Base-by-base conservation (phyloP, 306 rosid genomes). In the Notholithocarpus densiflorus region DNA sequence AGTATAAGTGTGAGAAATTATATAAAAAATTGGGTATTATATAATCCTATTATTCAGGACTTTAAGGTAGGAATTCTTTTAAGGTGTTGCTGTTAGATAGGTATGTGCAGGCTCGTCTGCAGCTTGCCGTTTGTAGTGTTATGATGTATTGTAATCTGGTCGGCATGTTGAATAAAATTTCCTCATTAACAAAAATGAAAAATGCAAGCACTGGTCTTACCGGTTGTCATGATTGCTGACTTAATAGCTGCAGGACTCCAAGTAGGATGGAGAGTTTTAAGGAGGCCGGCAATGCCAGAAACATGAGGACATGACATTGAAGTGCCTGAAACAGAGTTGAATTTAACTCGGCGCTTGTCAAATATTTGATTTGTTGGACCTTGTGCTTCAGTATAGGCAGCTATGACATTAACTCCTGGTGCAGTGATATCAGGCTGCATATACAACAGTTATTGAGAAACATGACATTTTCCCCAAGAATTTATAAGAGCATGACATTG, bases 301-400 rank as follows among this genome's bases (percentile, higher is more conserved):
- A 94, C 82, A 64, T 94, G 97, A 68, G 98, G 98, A 53, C 98
- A 94, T 17, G 98, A 92, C 98, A 92, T 94, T 45, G 98, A 94
- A n/a, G 98, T 94, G 62, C 98, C 98, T 6, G 97, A 92, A 19
- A 84, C 6, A 2, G 97, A 84, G 88, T 92, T 94, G 79, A 37
- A 94, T 5, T 76, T 81, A 75, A 85, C 76, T 75, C 97, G 86
- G 54, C 97, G 87, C 18, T 19, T 27, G 83, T 94, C 97, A 57
- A 85, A 92, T 71, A 6, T 69, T 81, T 87, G 88, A 73, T 89
- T 86, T 0, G 97, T 94, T 66, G 98, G 97, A 31, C 97, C 97
- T 85, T 89, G 72, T 3, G 91, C 97, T 87, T 86, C 90, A 4
- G 88, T 81, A 79, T 87, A 92, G 59, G 98, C 97, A 1, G 98